phyloP scores from a whole-genome alignment of 768 basidiomycete species.

The Podaxis rugospora region DNA sequence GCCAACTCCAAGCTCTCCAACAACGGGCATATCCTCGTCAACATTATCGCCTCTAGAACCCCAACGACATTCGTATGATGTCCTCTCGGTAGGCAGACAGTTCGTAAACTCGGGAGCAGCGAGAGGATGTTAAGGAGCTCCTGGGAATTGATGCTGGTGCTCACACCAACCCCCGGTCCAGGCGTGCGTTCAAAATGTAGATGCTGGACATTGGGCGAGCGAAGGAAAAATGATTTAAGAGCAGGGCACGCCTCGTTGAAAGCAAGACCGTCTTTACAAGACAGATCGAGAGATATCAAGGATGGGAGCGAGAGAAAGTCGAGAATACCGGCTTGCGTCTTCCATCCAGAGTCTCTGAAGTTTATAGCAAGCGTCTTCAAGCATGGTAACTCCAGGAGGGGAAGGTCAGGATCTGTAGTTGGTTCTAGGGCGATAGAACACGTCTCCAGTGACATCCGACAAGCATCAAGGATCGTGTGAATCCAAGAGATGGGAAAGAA shows the following conservation, averaged over 20 bases:
- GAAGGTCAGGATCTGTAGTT: slow-evolving; percentile 3
- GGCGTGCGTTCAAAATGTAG: slow-evolving; percentile 5
- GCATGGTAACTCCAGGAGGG: not conserved
- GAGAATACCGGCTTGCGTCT: slow-evolving; percentile 4
- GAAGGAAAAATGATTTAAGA: slow-evolving; percentile 8
- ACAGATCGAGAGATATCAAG: slow-evolving; percentile 2
- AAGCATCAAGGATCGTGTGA: slow-evolving; percentile 7
- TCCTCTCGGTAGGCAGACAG: slow-evolving; percentile 2
- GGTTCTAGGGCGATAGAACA: slow-evolving; percentile 9
- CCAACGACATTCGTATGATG: slow-evolving; percentile 3
- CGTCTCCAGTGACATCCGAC: not conserved
- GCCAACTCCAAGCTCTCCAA: slow-evolving; percentile 4
- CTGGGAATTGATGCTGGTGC: slow-evolving; percentile 11
- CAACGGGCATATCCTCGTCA: not conserved
- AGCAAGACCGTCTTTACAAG: not conserved
- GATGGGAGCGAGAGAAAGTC: slow-evolving; percentile 1
- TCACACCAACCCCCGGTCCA: not conserved
- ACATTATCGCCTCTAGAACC: not conserved
- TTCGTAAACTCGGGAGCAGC: slow-evolving; percentile 3
- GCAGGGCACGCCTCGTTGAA: slow-evolving; percentile 4
- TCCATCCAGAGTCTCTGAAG: slow-evolving; percentile 8
- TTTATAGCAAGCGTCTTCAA: not conserved
- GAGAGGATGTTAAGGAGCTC: slow-evolving; percentile 6
- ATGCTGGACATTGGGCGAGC: not conserved
- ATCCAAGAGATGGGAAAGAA: slow-evolving; percentile 11